Evolutionary conservation across 495 filamentous ascomycete genomes (phyloP), one percentile per base, ranked within the genome.

Genomic region (Aspergillus wentii): DNA sequence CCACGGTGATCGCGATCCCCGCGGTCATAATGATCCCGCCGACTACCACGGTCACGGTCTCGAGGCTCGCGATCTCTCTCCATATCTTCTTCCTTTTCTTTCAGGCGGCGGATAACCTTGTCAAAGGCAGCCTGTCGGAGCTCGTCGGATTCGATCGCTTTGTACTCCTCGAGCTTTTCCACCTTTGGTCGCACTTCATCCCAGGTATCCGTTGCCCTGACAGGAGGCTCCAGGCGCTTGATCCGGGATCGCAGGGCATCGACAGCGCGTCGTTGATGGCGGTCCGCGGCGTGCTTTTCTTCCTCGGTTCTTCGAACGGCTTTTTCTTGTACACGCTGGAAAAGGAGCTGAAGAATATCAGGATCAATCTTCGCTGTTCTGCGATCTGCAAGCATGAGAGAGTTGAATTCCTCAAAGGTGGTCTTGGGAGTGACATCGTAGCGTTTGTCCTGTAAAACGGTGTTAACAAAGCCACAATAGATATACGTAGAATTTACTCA

Each of bases 211-310:
- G 67, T 73, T 17, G 78, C 52, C 16, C 77, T 67, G 40, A 97
- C 72, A 5, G 88, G 81, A n/a, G 94, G 92, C 2, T 95, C 88
- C 18, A 98, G 69, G 43, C 84, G 90, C 66, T 94, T 95, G 50
- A 98, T 86, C 17, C 76, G 79, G 17, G 85, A 88, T 28, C 92
- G 84, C 31, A 99, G 74, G 17, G 82, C 79, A 51, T 99, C 92
- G 15, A 89, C 72, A 17, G 85, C 83, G 16, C 83, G 82, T 33
- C 92, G 86, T 51, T 95, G 86, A 44, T 88, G 80, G 18, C 87
- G 85, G 52, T 96, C 91, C 6, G 80, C 74, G 43, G 86, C 75
- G 43, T 81, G 79, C 46, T 83, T 90, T 44, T 96, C 87, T 36
- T 95, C 90, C 52, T 95, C 89, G 17, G 71, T 74, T 15, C 88